A percentile compares a stretch with the other conserved stretches of the same genome.
Evolutionary conservation across 495 filamentous ascomycete genomes (phyloP).

Genomic region (Staphylotrichum tortipilum): DNA sequence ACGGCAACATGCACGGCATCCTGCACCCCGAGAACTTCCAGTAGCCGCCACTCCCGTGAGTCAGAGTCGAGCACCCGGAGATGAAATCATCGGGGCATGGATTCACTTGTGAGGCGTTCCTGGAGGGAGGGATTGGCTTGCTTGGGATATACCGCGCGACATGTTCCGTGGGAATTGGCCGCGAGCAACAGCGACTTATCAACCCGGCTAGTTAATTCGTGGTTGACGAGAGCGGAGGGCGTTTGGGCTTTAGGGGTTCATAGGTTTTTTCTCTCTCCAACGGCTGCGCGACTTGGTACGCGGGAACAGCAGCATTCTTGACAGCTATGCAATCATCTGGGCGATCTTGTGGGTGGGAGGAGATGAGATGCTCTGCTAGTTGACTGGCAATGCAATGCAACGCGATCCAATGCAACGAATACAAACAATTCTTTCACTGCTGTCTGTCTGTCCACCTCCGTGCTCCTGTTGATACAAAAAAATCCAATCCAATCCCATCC

Average conservation of each 20-base stretch:
- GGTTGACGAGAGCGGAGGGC: not conserved
- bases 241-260: not conserved
- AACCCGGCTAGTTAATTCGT: too few species aligned
- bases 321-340: not conserved
- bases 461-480: too few species aligned
- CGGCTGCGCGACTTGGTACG: too few species aligned
- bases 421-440: not conserved
- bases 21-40: conserved; percentile 57
- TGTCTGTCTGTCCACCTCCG: too few species aligned
- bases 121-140: too few species aligned
- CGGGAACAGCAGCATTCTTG: not conserved
- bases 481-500: too few species aligned
- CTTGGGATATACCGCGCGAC: not conserved
- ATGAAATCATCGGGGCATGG: too few species aligned
- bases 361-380: not conserved
- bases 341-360: not conserved
- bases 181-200: too few species aligned
- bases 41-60: too few species aligned
- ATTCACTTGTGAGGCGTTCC: too few species aligned
- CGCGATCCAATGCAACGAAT: not conserved
- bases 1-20: conserved; percentile 72
- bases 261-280: not conserved
- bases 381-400: conserved; percentile 1
- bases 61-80: too few species aligned
- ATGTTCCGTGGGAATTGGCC: not conserved